Percentiles rank a stretch among this genome's conserved stretches.
phyloP scores from a whole-genome alignment of 176 grass and related monocot genomes.

The Ensete ventricosum region DNA sequence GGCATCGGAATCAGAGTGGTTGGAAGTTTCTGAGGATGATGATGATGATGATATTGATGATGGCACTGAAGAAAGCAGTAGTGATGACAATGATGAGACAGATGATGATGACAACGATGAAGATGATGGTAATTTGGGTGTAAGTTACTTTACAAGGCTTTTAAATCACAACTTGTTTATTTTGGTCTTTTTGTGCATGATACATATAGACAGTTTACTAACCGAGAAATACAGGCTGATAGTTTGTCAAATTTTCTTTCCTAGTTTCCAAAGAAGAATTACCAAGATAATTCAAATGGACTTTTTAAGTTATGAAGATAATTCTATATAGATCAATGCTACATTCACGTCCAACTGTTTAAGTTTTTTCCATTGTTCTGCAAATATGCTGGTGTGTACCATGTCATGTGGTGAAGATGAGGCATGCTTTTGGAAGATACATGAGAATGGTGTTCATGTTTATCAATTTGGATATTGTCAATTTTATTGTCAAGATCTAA shows the following conservation, averaged over 20 bases:
- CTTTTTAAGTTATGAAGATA: too few relatives aligned
- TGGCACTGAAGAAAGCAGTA: conserved; percentile 25
- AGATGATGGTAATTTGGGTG: conserved; percentile 19
- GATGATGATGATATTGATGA: conserved; percentile 54
- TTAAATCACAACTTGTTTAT: background rate
- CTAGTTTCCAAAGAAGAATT: background rate
- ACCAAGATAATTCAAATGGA: too few relatives aligned
- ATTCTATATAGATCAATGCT: too few relatives aligned
- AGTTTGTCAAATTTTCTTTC: background rate
- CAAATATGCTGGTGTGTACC: too few relatives aligned
- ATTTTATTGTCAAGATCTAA: too few relatives aligned
- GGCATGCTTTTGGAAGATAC: too few relatives aligned
- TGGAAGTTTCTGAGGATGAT: conserved; percentile 65
- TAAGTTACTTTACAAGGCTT: background rate
- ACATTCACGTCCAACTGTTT: too few relatives aligned
- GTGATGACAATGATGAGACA: conserved; percentile 33
- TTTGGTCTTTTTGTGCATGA: background rate
- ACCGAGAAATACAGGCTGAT: background rate
- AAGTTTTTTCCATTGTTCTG: too few relatives aligned
- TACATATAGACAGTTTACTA: background rate
- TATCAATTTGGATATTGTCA: too few relatives aligned
- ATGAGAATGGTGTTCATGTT: too few relatives aligned
- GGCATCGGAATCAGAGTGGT: conserved; percentile 96
- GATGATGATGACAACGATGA: conserved; percentile 68
- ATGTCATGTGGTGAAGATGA: too few relatives aligned